Evolutionary conservation across 441 rosid genomes (phyloP).

Genomic region (Croton setiger): DNA sequence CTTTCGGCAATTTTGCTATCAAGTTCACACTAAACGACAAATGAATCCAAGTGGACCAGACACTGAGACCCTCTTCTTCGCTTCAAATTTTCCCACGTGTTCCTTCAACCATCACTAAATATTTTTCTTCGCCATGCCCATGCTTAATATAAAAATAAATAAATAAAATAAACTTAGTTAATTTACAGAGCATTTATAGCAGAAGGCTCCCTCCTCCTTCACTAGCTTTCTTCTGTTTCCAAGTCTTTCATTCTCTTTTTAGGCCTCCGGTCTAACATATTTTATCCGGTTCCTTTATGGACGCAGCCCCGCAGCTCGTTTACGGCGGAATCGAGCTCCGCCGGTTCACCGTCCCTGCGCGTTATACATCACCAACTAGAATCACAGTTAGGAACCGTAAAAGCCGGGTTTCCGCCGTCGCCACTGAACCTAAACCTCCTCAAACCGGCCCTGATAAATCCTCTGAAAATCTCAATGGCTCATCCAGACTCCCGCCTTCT

Average conservation of each 20-base stretch:
- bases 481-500: conserved; percentile 32
- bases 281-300: conserved; percentile 45
- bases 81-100: conserved; percentile 64
- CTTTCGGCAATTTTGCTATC: no score
- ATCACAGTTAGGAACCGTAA: conserved; percentile 34
- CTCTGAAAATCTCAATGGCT: conserved; percentile 35
- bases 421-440: conserved; percentile 67
- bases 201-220: neutral
- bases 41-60: neutral
- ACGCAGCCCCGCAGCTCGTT: conserved; percentile 61
- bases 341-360: conserved; percentile 34
- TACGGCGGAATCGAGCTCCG: conserved; percentile 52
- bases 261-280: neutral
- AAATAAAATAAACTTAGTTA: neutral
- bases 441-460: conserved; percentile 34
- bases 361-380: conserved; percentile 20
- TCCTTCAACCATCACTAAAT: conserved; percentile 28
- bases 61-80: neutral
- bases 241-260: conserved; percentile 1
- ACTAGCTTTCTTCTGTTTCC: neutral
- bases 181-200: neutral
- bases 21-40: neutral
- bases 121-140: neutral
- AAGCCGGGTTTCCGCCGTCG: conserved; percentile 51
- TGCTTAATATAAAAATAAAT: neutral